Conservation (phyloP, 768 basidiomycete species). For the Lyophyllum semitale region DNA sequence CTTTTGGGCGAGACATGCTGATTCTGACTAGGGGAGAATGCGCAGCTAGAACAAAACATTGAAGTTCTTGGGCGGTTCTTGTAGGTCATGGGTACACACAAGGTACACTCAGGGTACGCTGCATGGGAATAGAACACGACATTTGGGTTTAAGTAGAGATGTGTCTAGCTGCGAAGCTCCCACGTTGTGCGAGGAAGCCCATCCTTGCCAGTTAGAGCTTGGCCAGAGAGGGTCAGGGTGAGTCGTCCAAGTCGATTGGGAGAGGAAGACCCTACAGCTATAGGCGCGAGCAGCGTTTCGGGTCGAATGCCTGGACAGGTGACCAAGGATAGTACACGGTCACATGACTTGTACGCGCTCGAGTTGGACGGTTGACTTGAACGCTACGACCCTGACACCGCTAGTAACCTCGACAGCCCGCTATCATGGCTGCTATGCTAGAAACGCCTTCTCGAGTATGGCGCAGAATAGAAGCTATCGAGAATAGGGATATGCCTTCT, state of each 20-base stretch:
- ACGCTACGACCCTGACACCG: too few relatives aligned
- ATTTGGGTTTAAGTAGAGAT: slow-evolving; percentile 1
- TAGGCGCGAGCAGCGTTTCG: too few relatives aligned
- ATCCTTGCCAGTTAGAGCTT: too few relatives aligned
- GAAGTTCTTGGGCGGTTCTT: neutral
- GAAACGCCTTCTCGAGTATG: slow-evolving; percentile 87
- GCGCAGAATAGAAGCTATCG: slow-evolving; percentile 79
- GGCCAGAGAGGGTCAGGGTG: too few relatives aligned
- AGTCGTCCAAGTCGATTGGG: too few relatives aligned
- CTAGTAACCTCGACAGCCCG: neutral
- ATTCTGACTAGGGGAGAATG: neutral
- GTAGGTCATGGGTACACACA: neutral
- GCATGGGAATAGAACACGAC: neutral
- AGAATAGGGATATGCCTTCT: slow-evolving; percentile 78
- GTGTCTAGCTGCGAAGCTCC: too few relatives aligned
- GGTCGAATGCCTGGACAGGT: too few relatives aligned
- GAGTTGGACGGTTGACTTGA: too few relatives aligned
- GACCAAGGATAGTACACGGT: slow-evolving; percentile 18
- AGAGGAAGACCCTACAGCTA: too few relatives aligned
- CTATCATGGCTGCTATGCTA: slow-evolving; percentile 50
- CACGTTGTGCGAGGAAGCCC: too few relatives aligned
- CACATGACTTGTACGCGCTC: slow-evolving; percentile 22
- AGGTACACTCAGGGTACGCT: too few relatives aligned
- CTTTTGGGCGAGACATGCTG: neutral
- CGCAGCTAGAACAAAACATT: neutral